Percentiles rank a stretch among this genome's conserved stretches.
phyloP scores from a whole-genome alignment of 176 grass and related monocot species.

The Hordeum marinum region DNA sequence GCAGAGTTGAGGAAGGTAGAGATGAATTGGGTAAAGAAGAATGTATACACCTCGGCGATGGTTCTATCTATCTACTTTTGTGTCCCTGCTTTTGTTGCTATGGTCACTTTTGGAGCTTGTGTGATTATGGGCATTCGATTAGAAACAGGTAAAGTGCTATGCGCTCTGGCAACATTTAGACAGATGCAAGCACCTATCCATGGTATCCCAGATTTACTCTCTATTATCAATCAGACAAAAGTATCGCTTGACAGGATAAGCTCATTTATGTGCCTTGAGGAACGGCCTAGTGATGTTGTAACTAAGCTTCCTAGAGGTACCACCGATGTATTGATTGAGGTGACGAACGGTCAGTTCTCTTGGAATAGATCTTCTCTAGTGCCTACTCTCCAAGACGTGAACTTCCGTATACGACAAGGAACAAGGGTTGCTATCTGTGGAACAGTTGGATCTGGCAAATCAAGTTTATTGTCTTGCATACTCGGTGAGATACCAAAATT shows the following conservation, averaged over 20 bases:
- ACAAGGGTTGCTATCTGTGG: constrained; percentile 63
- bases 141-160: constrained; percentile 64
- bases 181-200: constrained; percentile 69
- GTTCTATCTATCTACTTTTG: constrained; percentile 52
- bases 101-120: constrained; percentile 58
- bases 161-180: constrained; percentile 65
- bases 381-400: constrained; percentile 44
- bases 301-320: constrained; percentile 44
- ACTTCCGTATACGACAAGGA: constrained; percentile 47
- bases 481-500: constrained; percentile 71
- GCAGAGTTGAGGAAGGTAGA: constrained; percentile 55
- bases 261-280: constrained; percentile 55
- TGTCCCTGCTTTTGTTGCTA: constrained; percentile 66
- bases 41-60: constrained; percentile 41
- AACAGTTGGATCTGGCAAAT: constrained; percentile 74
- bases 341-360: constrained; percentile 53
- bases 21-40: constrained; percentile 58
- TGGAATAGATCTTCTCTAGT: constrained; percentile 44
- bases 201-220: constrained; percentile 43
- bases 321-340: constrained; percentile 38
- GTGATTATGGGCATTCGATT: constrained; percentile 58
- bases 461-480: constrained; percentile 70
- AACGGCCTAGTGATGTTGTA: constrained; percentile 36
- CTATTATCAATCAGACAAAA: constrained; percentile 58
- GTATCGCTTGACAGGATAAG: constrained; percentile 69